A percentile compares a stretch with the other conserved stretches of the same genome.
Evolutionary conservation across 495 filamentous ascomycete species (phyloP).

Genomic region (Xylaria intraflava): DNA sequence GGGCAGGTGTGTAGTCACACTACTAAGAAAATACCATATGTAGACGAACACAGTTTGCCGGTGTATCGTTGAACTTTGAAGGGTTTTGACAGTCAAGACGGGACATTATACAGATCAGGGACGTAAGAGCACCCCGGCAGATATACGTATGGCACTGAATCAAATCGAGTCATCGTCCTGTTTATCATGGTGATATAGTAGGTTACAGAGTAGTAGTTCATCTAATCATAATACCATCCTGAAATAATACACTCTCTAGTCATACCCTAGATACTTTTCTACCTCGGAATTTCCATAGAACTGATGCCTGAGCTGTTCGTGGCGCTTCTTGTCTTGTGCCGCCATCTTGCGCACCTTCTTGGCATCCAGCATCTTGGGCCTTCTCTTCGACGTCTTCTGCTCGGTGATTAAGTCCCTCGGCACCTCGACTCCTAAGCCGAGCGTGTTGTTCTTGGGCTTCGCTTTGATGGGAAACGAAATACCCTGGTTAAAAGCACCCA

Average conservation of each 20-base stretch:
- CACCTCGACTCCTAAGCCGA: slow-evolving; percentile 59
- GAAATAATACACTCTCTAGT: slow-evolving; percentile 12
- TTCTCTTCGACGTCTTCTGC: slow-evolving; percentile 31
- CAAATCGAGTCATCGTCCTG: not conserved
- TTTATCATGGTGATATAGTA: not conserved
- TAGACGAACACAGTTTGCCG: too few relatives aligned
- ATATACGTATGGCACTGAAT: not conserved
- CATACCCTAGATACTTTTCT: slow-evolving; percentile 60
- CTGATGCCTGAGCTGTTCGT: slow-evolving; percentile 55
- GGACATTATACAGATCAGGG: too few relatives aligned
- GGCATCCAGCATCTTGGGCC: slow-evolving; percentile 58
- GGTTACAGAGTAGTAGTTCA: not conserved
- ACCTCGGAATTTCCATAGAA: slow-evolving; percentile 66
- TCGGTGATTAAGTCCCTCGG: slow-evolving; percentile 32
- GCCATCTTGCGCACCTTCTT: slow-evolving; percentile 59
- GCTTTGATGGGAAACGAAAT: slow-evolving; percentile 69
- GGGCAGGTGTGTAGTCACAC: too few relatives aligned
- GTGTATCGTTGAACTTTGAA: too few relatives aligned
- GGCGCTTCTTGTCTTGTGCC: slow-evolving; percentile 52
- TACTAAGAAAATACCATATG: too few relatives aligned
- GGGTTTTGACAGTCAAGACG: too few relatives aligned
- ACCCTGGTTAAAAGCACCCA: slow-evolving; percentile 67
- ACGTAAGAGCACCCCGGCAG: too few relatives aligned
- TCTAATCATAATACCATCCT: not conserved
- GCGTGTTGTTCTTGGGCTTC: slow-evolving; percentile 63